phyloP scores from a whole-genome alignment of 2,329 filamentous ascomycete species.

The Pyrenochaeta sp. region DNA sequence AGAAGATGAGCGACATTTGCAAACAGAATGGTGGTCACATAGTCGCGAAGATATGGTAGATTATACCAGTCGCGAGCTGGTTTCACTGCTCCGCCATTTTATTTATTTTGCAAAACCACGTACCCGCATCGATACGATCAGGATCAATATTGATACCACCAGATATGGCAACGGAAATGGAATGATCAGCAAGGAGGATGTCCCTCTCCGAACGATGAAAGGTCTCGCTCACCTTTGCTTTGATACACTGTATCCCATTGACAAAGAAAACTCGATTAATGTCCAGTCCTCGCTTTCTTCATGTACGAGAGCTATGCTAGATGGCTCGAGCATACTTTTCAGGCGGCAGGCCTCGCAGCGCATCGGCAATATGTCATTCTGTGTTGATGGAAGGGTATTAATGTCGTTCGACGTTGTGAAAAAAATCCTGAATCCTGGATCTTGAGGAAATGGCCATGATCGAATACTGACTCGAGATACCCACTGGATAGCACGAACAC shows the following conservation, averaged over 20 bases:
- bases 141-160: constrained; percentile 14
- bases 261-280: background rate
- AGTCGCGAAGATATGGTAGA: background rate
- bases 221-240: constrained; percentile 19
- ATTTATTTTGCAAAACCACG: background rate
- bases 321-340: background rate
- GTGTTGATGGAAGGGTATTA: background rate
- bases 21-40: background rate
- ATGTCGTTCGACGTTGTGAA: background rate
- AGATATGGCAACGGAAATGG: constrained; percentile 9
- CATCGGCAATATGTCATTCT: background rate
- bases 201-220: constrained; percentile 19
- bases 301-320: background rate
- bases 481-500: no score
- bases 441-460: background rate
- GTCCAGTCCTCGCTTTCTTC: background rate
- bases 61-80: background rate
- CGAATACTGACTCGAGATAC: no score
- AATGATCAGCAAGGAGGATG: constrained; percentile 8
- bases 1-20: constrained; percentile 6
- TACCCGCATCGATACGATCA: constrained; percentile 8
- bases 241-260: constrained; percentile 13
- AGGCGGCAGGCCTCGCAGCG: background rate
- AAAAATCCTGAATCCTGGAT: background rate
- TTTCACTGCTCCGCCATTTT: background rate